phyloP scores from a whole-genome alignment of 257 asterid species.

The Petunia secreta region DNA sequence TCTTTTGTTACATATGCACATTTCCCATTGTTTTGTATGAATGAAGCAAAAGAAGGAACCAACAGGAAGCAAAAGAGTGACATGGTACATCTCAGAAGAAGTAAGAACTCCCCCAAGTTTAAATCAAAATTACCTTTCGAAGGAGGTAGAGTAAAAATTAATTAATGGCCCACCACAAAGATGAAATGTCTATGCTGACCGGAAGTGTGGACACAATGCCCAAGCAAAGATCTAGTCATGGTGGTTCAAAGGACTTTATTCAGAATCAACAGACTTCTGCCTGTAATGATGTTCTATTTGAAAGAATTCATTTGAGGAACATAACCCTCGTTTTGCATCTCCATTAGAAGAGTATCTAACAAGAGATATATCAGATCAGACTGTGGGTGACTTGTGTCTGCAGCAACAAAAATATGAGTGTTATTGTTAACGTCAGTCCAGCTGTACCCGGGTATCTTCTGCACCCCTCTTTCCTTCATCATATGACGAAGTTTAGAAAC shows the following conservation, averaged over 20 bases:
- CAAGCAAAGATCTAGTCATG: neutral
- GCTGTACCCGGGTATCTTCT: constrained; percentile 77
- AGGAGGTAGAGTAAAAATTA: neutral
- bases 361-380: constrained; percentile 54
- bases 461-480: constrained; percentile 83
- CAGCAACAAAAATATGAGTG: constrained; percentile 74
- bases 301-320: constrained; percentile 31
- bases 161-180: neutral
- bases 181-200: neutral
- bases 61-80: neutral
- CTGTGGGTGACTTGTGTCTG: constrained; percentile 69
- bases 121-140: neutral
- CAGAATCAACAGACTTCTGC: neutral
- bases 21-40: neutral
- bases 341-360: constrained; percentile 59
- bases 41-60: neutral
- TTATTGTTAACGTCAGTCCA: constrained; percentile 73
- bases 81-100: neutral
- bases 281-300: neutral
- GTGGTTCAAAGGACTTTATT: neutral
- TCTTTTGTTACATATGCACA: neutral
- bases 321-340: constrained; percentile 65
- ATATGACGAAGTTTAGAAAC: constrained; percentile 57
- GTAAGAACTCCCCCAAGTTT: neutral
- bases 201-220: neutral